Conservation (phyloP, 345 rosid genomes). For the Anastatica hierochuntica region DNA sequence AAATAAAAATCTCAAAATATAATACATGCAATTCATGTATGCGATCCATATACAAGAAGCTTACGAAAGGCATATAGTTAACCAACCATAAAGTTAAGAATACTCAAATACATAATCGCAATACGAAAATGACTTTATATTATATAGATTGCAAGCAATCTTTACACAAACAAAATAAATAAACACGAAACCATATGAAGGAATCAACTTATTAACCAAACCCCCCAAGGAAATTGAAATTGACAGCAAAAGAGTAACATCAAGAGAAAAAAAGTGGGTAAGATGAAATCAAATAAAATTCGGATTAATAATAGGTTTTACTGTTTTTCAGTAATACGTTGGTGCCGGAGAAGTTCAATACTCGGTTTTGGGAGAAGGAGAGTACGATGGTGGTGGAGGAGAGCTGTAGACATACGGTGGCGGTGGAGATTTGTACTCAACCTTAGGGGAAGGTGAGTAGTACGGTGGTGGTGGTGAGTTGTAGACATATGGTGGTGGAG, state of each 20-base stretch:
- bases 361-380: neutral
- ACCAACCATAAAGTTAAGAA: neutral
- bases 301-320: neutral
- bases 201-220: neutral
- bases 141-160: no score
- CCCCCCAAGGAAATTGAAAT: neutral
- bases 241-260: neutral
- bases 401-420: no score
- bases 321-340: conserved; percentile 8
- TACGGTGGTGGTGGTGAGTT: no score
- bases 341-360: neutral
- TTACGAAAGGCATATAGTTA: neutral
- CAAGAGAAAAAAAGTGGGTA: neutral
- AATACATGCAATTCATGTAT: no score
- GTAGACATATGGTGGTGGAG: no score
- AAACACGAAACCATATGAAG: neutral
- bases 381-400: neutral
- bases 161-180: neutral
- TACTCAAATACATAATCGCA: neutral
- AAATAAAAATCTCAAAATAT: no score
- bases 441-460: no score
- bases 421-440: no score
- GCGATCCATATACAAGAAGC: neutral
- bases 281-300: neutral
- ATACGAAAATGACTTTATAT: neutral